These are phyloP conservation scores for Trichosanthes cucumerina DNA, from an alignment of 306 rosid genomes.

Conservation along the genomic window DNA sequence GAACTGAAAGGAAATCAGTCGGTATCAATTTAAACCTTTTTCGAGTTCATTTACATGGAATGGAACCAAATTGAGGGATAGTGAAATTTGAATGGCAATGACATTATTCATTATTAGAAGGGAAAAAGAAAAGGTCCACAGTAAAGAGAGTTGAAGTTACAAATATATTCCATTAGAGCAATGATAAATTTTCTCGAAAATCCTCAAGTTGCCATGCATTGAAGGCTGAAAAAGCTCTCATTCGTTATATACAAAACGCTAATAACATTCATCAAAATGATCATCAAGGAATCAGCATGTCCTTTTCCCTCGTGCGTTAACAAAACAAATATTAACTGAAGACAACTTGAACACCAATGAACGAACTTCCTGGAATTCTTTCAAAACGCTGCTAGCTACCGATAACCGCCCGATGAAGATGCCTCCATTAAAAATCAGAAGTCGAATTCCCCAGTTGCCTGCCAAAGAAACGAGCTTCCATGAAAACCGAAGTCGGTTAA, in stretches of 20 bases:
- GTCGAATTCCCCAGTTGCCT: slow-evolving; percentile 97
- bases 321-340: slow-evolving; percentile 39
- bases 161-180: slow-evolving; percentile 42
- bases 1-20: not conserved
- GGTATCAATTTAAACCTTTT: not conserved
- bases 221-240: slow-evolving; percentile 55
- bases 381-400: slow-evolving; percentile 13
- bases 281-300: slow-evolving; percentile 24
- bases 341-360: slow-evolving; percentile 26
- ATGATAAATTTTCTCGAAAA: slow-evolving; percentile 25
- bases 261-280: slow-evolving; percentile 54
- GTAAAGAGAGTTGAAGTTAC: slow-evolving; percentile 36
- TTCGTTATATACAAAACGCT: slow-evolving; percentile 73
- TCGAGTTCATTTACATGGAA: no score
- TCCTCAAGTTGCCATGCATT: slow-evolving; percentile 36
- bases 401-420: slow-evolving; percentile 12
- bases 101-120: slow-evolving; percentile 22
- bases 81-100: slow-evolving; percentile 2
- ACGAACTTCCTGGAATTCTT: slow-evolving; percentile 22
- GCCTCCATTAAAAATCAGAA: slow-evolving; percentile 52
- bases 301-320: slow-evolving; percentile 45
- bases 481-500: not conserved
- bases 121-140: not conserved
- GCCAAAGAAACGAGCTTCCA: slow-evolving; percentile 20
- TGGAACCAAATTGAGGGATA: not conserved